phyloP scores from a whole-genome alignment of 371 early-diverging fungal genomes.

The Circinella umbellata region DNA sequence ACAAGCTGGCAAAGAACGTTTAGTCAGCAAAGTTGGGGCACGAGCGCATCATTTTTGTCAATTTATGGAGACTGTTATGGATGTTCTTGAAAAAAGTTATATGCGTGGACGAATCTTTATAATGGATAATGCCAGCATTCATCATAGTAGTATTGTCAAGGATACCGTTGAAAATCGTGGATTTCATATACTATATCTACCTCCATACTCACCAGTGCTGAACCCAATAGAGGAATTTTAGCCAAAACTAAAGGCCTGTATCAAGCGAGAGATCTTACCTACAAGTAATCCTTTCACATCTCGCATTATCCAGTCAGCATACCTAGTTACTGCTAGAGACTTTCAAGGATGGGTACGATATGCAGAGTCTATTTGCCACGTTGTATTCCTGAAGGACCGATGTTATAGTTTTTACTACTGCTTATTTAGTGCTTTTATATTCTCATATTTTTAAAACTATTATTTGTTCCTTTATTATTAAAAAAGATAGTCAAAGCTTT shows the following conservation, averaged over 20 bases:
- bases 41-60: conserved; percentile 1
- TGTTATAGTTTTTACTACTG: too few species aligned
- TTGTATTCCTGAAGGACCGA: too few species aligned
- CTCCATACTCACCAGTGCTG: conserved; percentile 24
- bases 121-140: conserved; percentile 22
- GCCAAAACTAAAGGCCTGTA: conserved; percentile 8
- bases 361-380: too few species aligned
- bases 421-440: too few species aligned
- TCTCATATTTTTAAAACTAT: background rate
- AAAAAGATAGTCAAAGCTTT: too few species aligned
- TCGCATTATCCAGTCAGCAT: too few species aligned
- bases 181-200: conserved; percentile 15
- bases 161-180: conserved; percentile 10
- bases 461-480: too few species aligned
- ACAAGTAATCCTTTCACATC: too few species aligned
- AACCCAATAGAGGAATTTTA: conserved; percentile 23
- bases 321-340: too few species aligned
- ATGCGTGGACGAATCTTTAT: background rate
- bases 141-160: conserved; percentile 4
- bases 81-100: background rate
- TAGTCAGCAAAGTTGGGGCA: conserved; percentile 5
- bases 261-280: too few species aligned
- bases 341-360: too few species aligned
- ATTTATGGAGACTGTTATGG: background rate
- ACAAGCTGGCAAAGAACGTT: background rate